Conservation (phyloP, 2,329 filamentous ascomycete genomes). For the Stagonosporopsis vannaccii region DNA sequence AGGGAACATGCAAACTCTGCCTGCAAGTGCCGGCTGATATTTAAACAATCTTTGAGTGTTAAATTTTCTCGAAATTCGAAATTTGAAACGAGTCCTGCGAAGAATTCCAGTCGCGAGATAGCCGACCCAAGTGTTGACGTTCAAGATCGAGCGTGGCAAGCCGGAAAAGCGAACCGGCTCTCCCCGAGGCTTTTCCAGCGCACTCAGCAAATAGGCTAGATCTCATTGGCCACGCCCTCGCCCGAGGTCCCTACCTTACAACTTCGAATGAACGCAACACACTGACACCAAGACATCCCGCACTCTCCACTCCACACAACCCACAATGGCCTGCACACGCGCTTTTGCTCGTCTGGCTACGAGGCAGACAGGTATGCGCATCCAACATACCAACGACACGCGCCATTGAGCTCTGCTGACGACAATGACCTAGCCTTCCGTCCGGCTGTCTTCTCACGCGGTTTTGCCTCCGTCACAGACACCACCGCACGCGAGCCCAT, state of each 20-base stretch:
- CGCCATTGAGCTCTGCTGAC: constrained; percentile 39
- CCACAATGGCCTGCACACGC: constrained; percentile 50
- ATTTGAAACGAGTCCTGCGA: background rate
- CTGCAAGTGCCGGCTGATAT: background rate
- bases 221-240: constrained; percentile 8
- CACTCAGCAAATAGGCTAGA: constrained; percentile 12
- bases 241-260: constrained; percentile 9
- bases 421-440: constrained; percentile 38
- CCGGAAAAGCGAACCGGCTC: constrained; percentile 14
- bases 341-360: constrained; percentile 48
- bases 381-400: background rate
- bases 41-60: background rate
- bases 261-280: constrained; percentile 39
- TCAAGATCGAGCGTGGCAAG: constrained; percentile 18
- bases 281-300: constrained; percentile 31
- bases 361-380: constrained; percentile 45
- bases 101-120: constrained; percentile 2
- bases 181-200: constrained; percentile 14
- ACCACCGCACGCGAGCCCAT: constrained; percentile 42
- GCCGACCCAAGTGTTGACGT: constrained; percentile 24
- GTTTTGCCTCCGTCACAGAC: constrained; percentile 50
- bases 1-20: background rate
- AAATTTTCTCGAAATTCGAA: background rate
- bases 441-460: constrained; percentile 47
- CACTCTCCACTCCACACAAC: constrained; percentile 36